Conservation (phyloP, 2,329 filamentous ascomycete species). For the Penicillium capsulatum region DNA sequence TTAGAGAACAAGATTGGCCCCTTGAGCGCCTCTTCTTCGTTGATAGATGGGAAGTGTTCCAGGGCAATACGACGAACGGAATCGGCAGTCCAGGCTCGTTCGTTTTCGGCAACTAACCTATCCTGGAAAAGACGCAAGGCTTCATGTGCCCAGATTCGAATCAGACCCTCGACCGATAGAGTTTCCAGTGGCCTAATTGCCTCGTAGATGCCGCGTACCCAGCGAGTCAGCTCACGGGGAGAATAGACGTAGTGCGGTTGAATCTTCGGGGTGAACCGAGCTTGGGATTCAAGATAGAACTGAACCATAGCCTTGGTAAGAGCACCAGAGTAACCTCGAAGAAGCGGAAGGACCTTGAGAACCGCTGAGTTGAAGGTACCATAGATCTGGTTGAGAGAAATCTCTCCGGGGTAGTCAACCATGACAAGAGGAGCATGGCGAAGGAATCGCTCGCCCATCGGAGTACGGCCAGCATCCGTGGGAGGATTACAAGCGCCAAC, state of each 20-base stretch:
- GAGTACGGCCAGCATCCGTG: slow-evolving; percentile 92
- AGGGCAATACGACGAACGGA: slow-evolving; percentile 80
- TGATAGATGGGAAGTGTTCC: slow-evolving; percentile 91
- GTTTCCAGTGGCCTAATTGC: slow-evolving; percentile 88
- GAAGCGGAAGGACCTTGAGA: slow-evolving; percentile 89
- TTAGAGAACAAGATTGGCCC: slow-evolving; percentile 98
- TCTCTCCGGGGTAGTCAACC: slow-evolving; percentile 97
- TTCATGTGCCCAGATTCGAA: slow-evolving; percentile 98
- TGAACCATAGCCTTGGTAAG: slow-evolving; percentile 97
- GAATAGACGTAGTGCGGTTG: slow-evolving; percentile 99
- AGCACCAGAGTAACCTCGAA: slow-evolving; percentile 91
- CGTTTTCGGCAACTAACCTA: slow-evolving; percentile 88
- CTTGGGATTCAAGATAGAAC: slow-evolving; percentile 91
- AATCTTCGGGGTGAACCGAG: slow-evolving; percentile 90
- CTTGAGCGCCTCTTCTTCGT: slow-evolving; percentile 81
- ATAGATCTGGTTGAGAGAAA: slow-evolving; percentile 94
- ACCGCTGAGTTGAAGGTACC: slow-evolving; percentile 96
- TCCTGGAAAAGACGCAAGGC: slow-evolving; percentile 95
- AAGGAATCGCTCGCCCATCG: slow-evolving; percentile 88
- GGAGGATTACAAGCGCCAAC: slow-evolving; percentile 98
- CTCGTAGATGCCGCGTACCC: slow-evolving; percentile 96
- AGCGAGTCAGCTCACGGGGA: slow-evolving; percentile 93
- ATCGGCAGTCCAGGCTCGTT: slow-evolving; percentile 91
- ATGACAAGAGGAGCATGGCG: slow-evolving; percentile 97
- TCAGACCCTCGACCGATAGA: slow-evolving; percentile 81